Evolutionary conservation across 1,284 basidiomycete genomes (phyloP).

Genomic region (Puccinia triticina): DNA sequence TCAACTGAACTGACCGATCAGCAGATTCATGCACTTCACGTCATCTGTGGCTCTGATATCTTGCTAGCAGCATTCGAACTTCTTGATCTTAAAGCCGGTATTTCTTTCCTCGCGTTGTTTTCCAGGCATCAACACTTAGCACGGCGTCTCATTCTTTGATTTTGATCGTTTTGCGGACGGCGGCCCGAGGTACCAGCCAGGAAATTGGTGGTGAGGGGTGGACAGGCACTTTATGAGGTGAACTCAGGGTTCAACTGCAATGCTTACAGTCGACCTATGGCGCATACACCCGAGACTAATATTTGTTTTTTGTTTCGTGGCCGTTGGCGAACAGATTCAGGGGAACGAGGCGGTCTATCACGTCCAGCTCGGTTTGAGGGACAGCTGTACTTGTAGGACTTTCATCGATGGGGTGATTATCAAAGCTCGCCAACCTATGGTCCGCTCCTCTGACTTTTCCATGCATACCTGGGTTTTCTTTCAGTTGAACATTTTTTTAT

Average conservation of each 20-base stretch:
- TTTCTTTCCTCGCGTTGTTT: neutral
- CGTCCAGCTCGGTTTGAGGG: neutral
- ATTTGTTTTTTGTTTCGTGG: too few species aligned
- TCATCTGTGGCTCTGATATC: conserved; percentile 21
- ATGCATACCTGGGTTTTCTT: neutral
- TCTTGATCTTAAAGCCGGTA: conserved; percentile 26
- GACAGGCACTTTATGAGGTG: conserved; percentile 14
- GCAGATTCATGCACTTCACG: conserved; percentile 10
- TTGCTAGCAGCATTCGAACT: conserved; percentile 20
- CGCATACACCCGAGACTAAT: too few species aligned
- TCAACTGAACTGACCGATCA: conserved; percentile 9
- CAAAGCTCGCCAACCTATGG: neutral
- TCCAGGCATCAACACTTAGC: too few species aligned
- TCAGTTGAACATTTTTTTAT: neutral
- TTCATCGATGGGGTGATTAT: conserved; percentile 13
- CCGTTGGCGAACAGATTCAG: neutral
- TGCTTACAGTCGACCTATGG: too few species aligned
- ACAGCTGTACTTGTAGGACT: conserved; percentile 20
- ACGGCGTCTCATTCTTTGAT: neutral
- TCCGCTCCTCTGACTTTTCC: neutral
- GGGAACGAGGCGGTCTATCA: conserved; percentile 16
- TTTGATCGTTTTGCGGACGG: too few species aligned
- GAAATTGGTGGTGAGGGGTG: neutral
- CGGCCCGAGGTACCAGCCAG: neutral
- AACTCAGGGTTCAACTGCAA: neutral